Conservation (phyloP, 2,329 filamentous ascomycete species). For the Pseudogymnoascus sp. region DNA sequence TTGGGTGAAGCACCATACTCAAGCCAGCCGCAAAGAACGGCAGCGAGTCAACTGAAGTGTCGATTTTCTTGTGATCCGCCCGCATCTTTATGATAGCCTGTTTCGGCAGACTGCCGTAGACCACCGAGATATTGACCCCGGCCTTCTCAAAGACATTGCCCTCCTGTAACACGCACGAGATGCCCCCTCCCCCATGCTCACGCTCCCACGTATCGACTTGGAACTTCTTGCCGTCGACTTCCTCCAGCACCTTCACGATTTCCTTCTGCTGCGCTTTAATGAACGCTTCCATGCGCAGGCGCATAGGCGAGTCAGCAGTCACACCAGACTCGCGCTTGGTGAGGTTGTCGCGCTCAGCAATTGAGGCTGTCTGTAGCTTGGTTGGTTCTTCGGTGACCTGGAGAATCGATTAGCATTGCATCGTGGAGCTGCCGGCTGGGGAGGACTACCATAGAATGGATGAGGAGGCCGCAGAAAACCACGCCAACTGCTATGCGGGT, state of each 20-base stretch:
- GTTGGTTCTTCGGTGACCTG: constrained; percentile 25
- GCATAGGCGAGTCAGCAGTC: constrained; percentile 79
- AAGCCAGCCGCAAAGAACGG: constrained; percentile 94
- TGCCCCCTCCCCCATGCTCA: constrained; percentile 82
- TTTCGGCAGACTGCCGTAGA: constrained; percentile 84
- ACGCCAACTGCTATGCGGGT: constrained; percentile 39
- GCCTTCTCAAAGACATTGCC: constrained; percentile 97
- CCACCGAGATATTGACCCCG: constrained; percentile 88
- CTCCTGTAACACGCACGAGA: constrained; percentile 90
- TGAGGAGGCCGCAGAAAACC: constrained; percentile 38
- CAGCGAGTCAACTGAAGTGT: constrained; percentile 66
- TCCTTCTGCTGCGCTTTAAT: constrained; percentile 87
- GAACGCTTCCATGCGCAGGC: constrained; percentile 92
- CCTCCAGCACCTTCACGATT: constrained; percentile 76
- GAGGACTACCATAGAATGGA: constrained; percentile 41
- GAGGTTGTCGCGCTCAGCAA: constrained; percentile 77
- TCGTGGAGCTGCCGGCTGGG: background rate
- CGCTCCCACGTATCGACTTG: constrained; percentile 78
- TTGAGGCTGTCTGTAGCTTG: constrained; percentile 55
- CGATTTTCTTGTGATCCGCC: constrained; percentile 86
- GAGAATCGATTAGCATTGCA: constrained; percentile 15
- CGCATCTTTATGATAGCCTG: constrained; percentile 89
- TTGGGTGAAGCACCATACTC: constrained; percentile 85
- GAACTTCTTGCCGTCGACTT: constrained; percentile 77
- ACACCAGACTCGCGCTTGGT: constrained; percentile 72